Evolutionary conservation across 2,329 filamentous ascomycete species (phyloP).

Genomic region (Trichoderma sp.): DNA sequence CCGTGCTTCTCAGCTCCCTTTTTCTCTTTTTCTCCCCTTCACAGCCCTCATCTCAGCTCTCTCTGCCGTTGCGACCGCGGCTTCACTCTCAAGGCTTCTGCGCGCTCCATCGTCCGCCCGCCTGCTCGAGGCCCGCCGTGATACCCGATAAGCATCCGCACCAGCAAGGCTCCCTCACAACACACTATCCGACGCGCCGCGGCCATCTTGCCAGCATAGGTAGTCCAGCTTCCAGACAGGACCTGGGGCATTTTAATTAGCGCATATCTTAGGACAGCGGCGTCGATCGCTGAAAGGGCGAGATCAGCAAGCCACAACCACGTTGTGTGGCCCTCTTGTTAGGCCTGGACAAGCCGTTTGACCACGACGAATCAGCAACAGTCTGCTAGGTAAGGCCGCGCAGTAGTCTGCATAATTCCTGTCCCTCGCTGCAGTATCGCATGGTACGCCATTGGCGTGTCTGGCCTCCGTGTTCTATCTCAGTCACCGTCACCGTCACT

Average conservation of each 20-base stretch:
- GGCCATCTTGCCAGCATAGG: constrained; percentile 22
- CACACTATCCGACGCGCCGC: constrained; percentile 26
- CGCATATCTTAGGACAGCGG: constrained; percentile 27
- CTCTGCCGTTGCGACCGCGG: neutral
- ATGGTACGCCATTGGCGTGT: constrained; percentile 9
- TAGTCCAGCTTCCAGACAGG: constrained; percentile 20
- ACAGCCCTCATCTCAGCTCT: neutral
- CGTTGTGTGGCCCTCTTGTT: constrained; percentile 26
- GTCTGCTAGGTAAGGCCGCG: constrained; percentile 26
- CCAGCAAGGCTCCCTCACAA: constrained; percentile 2
- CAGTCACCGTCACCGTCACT: constrained; percentile 25
- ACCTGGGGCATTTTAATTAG: constrained; percentile 29
- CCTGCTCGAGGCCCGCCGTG: constrained; percentile 20
- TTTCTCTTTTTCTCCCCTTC: constrained; percentile 4
- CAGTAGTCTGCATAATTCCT: constrained; percentile 26
- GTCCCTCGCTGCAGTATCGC: constrained; percentile 20
- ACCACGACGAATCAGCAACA: constrained; percentile 26
- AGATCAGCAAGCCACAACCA: constrained; percentile 31
- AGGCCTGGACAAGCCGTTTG: constrained; percentile 16
- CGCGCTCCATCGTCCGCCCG: constrained; percentile 20
- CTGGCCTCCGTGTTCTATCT: constrained; percentile 8
- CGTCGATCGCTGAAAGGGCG: constrained; percentile 29
- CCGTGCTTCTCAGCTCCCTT: neutral
- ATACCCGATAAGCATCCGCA: constrained; percentile 18
- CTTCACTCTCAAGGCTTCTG: neutral